Base-by-base conservation (phyloP, 1,284 basidiomycete genomes). In the Schizophyllum amplum region DNA sequence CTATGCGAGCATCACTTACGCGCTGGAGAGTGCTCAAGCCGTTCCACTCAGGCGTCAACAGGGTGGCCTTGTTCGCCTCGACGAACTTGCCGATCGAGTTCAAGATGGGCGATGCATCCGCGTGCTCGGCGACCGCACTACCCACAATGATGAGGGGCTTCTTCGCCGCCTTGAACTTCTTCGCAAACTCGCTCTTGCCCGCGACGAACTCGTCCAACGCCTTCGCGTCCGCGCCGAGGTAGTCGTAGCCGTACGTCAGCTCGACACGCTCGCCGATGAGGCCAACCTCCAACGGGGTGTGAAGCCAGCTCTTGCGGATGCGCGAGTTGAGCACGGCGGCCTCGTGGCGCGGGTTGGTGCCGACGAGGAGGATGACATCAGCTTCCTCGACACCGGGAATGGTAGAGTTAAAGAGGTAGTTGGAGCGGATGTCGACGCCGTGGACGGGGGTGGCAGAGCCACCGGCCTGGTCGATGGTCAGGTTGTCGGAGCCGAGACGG, bases 321-420 rank as follows among this genome's bases (percentile, higher is more conserved):
- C 96, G 90, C 11, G 95, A 94, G 81, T 99, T 99, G 68, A 99
- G 80, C 59, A 98, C 95, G 27, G 97, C 91, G 6, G 94, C 97
- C 75, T 99, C 97, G 71, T 98, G 95, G 52, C 97, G 84, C 13
- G 96, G 96, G 76, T 99, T 98, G 56, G 94, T 98, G 63, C 96
- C 96, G 65, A 99, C 86, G 42, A 99, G 84, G 20, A 99, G 83
- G 62, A 99, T 91, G 33, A 78, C 92, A 68, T 99, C 97, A 25
- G 96, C 95, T 59, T 90, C 81, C 68, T 97, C 96, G 50, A 96
- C 81, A 51, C 92, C 91, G 47, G 92, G 86, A 62, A 99, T 94
- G 46, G 89, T 92, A n/a, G 88, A 80, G 76, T 98, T 98, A 81
- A 99, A 97, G 50, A 95, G 85, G 75, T 98, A 99, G 77, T 97